Base-by-base conservation (phyloP, 2,329 filamentous ascomycete species). In the Scytalidium lignicola region DNA sequence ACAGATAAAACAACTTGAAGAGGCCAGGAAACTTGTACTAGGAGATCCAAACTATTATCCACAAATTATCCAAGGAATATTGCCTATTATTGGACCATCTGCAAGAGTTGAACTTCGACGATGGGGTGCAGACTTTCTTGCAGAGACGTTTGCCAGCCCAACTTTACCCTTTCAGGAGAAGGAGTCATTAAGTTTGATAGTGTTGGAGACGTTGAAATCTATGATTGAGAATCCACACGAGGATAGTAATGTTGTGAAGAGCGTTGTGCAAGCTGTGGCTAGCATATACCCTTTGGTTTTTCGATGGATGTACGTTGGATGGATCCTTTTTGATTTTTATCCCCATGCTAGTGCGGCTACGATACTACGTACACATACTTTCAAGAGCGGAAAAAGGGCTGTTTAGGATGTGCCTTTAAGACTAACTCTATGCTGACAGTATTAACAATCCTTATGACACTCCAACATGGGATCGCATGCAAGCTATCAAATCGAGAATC, bases 41-140 rank as follows among this genome's bases (percentile, higher is more conserved):
- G 82, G 81, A 59, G 91, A 97, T 70, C 79, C 91, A 55, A 83
- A 83, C 64, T 90, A 95, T 71, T 99, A 97, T 68, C 84, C 86
- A 45, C 89, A 88, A 67, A 92, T 99, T 65, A 85, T 99, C 55
- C 88, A 89, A 63, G 90, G 90, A 43, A 90, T 97, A 55, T 74
- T 97, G n/a, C 90, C 91, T 49, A 91, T 97, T 62, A 88, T 96
- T 68, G 84, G 85, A 52, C 81, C 86, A 46, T 76, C 78, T 56
- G 79, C 88, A 55, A 79, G 82, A 53, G 71, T 96, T 49, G 89
- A 95, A 69, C 74, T 97, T 62, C 86, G 90, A 69, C 78, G 91
- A 85, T 99, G 93, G 93, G 93, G 92, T 21, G 86, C 91, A 55
- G 91, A 96, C 53, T 99, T 99, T 65, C 76, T 99, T 41, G 90